Conservation (phyloP, 2,329 filamentous ascomycete species). For the Pestalotiopsis sp. region DNA sequence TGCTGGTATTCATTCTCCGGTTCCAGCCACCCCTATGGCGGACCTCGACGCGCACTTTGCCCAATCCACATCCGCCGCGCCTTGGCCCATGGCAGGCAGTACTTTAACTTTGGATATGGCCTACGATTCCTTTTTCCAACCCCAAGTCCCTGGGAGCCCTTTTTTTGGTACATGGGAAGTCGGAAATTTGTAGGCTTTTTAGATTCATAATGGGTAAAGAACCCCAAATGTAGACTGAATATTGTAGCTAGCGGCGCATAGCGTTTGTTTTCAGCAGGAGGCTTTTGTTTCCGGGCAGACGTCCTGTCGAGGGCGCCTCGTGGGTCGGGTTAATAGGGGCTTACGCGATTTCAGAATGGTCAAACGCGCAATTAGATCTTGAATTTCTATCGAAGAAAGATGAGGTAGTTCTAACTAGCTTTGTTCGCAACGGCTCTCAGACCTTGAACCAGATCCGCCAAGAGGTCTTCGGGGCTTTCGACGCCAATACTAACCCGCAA, state of each 20-base stretch:
- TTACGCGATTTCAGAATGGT: background rate
- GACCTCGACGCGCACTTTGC: background rate
- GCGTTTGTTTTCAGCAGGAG: background rate
- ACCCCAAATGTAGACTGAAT: background rate
- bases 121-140: background rate
- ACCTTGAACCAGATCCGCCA: constrained; percentile 69
- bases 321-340: background rate
- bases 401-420: background rate
- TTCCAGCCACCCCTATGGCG: background rate
- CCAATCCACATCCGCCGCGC: background rate
- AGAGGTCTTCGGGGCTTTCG: constrained; percentile 83
- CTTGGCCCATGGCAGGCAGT: background rate
- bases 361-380: background rate
- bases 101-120: background rate
- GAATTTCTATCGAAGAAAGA: background rate
- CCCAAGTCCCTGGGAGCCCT: background rate
- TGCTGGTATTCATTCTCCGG: background rate
- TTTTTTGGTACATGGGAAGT: background rate
- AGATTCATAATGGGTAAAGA: background rate
- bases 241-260: background rate
- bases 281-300: background rate
- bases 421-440: constrained; percentile 57
- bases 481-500: constrained; percentile 83
- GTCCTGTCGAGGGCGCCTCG: background rate
- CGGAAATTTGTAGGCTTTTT: background rate